Evolutionary conservation across 139 green algal genomes (phyloP), one percentile per base, ranked within the genome.

Genomic region (Pseudopediastrum boryanum): DNA sequence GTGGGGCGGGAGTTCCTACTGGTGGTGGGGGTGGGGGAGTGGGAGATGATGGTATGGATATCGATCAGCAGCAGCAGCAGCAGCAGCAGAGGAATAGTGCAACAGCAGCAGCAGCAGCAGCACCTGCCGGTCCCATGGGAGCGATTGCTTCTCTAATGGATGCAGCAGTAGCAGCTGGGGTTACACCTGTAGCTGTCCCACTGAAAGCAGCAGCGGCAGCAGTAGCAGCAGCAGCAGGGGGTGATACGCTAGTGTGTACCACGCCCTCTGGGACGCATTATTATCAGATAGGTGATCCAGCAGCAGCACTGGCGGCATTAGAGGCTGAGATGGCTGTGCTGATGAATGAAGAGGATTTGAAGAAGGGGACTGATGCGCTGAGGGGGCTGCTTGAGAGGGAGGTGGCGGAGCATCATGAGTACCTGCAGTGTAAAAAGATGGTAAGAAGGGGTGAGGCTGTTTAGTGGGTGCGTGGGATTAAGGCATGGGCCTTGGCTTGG

Each of bases 251-350:
- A 46, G 36, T 44, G 41, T n/a, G n/a, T 10, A n/a, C 52, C 48
- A 63, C 29, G 29, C 27, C 2, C 41, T 69, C 69, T 63, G 69
- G 59, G 36, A 46, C 63, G 46, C 83, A 83, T 52, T 88, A 85
- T 58, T 84, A 85, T 36, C 54, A 85, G 61, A 64, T 88, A 2
- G 66, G 63, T 39, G 66, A 88, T 38, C 84, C 84, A 56, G 79
- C 84, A 39, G 66, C 66, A 68, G 84, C 84, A 2, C 74, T 88
- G 79, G 71, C 76, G n/a, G 75, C 50, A 25, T 51, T 88, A 68
- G 84, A 88, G 75, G 54, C 66, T 16, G 79, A 88, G 42, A 85
- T 88, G 74, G 84, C 65, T 27, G 61, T 54, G 33, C 36, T 79
- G 31, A 83, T 76, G 64, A 79, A 29, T 41, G n/a, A n/a, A n/a